These are phyloP conservation scores for Metschnikowia lunata DNA, from an alignment of 805 yeast genomes.

Conservation along the genomic window DNA sequence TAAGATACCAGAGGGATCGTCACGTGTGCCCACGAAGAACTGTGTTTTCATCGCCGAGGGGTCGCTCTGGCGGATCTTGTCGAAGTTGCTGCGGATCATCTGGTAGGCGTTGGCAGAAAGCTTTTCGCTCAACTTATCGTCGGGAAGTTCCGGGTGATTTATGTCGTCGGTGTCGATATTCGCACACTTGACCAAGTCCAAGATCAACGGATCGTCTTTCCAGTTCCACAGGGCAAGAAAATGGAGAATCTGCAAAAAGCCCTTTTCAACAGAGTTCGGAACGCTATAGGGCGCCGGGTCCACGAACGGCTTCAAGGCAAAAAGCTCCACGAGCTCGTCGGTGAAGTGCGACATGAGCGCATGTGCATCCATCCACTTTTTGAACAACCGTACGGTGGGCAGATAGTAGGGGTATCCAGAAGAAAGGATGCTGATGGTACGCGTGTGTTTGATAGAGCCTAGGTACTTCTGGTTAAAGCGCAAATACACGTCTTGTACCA, in stretches of 20 bases:
- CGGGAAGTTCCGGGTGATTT: constrained; percentile 17
- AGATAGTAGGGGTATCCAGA: constrained; percentile 70
- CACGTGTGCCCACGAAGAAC: constrained; percentile 75
- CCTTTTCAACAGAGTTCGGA: constrained; percentile 77
- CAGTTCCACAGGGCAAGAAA: constrained; percentile 88
- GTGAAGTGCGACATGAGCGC: constrained; percentile 62
- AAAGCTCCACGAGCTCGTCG: constrained; percentile 77
- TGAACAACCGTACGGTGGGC: constrained; percentile 78
- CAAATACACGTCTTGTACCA: constrained; percentile 57
- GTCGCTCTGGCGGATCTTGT: constrained; percentile 66
- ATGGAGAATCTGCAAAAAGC: constrained; percentile 68
- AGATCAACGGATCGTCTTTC: constrained; percentile 79
- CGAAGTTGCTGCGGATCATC: constrained; percentile 58
- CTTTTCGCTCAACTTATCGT: constrained; percentile 52
- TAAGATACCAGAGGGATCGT: constrained; percentile 79
- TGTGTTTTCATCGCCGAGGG: constrained; percentile 79
- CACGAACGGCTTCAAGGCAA: constrained; percentile 79
- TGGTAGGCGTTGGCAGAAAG: constrained; percentile 61
- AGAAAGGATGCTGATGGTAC: constrained; percentile 68
- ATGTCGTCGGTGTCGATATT: constrained; percentile 25
- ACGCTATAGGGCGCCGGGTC: constrained; percentile 81
- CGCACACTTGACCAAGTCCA: constrained; percentile 60
- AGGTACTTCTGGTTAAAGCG: constrained; percentile 62
- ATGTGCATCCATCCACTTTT: constrained; percentile 87
- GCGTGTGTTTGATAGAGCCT: constrained; percentile 73